Conservation (phyloP, 768 basidiomycete genomes). For the Plicaturopsis crispa region DNA sequence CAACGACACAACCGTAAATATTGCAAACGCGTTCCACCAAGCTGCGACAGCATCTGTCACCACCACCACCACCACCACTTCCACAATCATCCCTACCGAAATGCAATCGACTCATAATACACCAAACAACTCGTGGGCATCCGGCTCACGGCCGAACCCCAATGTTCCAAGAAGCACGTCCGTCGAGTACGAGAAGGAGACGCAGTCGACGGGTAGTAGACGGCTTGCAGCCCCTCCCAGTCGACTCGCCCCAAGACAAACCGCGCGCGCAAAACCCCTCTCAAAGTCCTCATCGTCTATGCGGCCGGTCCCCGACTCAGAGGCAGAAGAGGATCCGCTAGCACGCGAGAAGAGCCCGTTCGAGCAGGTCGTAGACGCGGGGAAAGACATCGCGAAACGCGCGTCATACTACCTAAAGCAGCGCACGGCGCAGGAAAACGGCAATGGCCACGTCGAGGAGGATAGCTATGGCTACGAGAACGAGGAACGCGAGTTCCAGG, state of each 20-base stretch:
- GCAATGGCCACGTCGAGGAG: conserved; percentile 31
- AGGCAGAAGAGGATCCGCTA: conserved; percentile 19
- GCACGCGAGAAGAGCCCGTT: conserved; percentile 65
- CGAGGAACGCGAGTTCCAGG: conserved; percentile 64
- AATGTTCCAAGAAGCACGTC: conserved; percentile 66
- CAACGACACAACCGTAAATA: conserved; percentile 82
- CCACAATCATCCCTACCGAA: too few species aligned
- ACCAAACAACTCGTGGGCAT: conserved; percentile 63
- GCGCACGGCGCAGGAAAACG: conserved; percentile 49
- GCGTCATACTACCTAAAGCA: conserved; percentile 63
- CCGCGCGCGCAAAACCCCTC: conserved; percentile 32
- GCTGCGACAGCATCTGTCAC: conserved; percentile 36
- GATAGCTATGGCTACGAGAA: conserved; percentile 71
- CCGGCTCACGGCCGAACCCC: conserved; percentile 33
- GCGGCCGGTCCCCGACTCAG: conserved; percentile 60
- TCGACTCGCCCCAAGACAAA: conserved; percentile 23
- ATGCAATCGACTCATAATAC: conserved; percentile 33
- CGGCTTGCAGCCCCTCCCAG: conserved; percentile 60
- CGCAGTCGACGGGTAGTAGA: conserved; percentile 43
- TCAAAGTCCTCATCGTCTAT: conserved; percentile 50
- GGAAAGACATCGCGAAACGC: conserved; percentile 42
- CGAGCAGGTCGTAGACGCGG: conserved; percentile 48
- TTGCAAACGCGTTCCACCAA: conserved; percentile 73
- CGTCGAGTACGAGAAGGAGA: conserved; percentile 70
- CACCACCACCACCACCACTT: conserved; percentile 10